Conservation (phyloP, 768 basidiomycete genomes). For the Boletus vinaceobasis region DNA sequence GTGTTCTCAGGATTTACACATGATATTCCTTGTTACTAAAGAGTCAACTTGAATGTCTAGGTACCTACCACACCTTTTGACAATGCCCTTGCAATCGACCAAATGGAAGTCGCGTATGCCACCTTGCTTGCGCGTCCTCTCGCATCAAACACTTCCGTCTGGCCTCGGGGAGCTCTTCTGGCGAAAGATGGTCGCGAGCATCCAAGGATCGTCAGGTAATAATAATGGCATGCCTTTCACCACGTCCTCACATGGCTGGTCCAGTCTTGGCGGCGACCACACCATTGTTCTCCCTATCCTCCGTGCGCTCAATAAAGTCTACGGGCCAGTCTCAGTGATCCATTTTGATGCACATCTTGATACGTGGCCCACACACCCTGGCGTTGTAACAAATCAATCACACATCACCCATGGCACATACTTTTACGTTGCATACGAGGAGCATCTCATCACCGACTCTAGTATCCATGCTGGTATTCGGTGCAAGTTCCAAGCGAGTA, state of each 20-base stretch:
- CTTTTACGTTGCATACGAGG: slow-evolving; percentile 75
- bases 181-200: slow-evolving; percentile 61
- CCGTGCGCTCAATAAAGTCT: slow-evolving; percentile 70
- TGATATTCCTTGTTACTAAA: not conserved
- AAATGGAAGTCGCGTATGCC: slow-evolving; percentile 83
- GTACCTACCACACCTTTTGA: slow-evolving; percentile 80
- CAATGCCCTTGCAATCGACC: slow-evolving; percentile 77
- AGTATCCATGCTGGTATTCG: slow-evolving; percentile 85
- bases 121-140: slow-evolving; percentile 64
- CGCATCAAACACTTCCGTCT: slow-evolving; percentile 20
- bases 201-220: slow-evolving; percentile 68
- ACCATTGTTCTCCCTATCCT: slow-evolving; percentile 86
- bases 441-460: slow-evolving; percentile 69
- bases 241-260: not conserved
- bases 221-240: not conserved
- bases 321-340: slow-evolving; percentile 79
- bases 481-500: slow-evolving; percentile 60
- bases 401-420: slow-evolving; percentile 83
- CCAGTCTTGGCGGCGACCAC: slow-evolving; percentile 76
- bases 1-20: not conserved
- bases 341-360: slow-evolving; percentile 82
- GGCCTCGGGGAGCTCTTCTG: slow-evolving; percentile 31
- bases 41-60: slow-evolving; percentile 30
- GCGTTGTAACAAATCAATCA: slow-evolving; percentile 51
- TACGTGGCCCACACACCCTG: slow-evolving; percentile 44